Percentiles rank a stretch among this genome's conserved stretches.
phyloP scores from a whole-genome alignment of 768 basidiomycete species.

The Amanita exitialis region DNA sequence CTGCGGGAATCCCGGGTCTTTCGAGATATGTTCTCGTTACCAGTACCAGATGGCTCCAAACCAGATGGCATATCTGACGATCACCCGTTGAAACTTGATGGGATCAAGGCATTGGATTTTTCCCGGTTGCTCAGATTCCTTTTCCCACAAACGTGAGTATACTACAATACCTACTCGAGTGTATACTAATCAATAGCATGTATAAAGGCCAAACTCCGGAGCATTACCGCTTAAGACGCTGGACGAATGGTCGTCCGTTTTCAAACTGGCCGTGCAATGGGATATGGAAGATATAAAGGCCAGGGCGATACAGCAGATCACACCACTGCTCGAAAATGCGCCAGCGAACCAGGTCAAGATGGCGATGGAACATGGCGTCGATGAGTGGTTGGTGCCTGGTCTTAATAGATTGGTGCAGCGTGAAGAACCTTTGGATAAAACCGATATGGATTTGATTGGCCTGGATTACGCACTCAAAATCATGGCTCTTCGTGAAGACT shows the following conservation, averaged over 20 bases:
- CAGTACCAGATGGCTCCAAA: neutral
- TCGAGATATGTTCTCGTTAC: neutral
- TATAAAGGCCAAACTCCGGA: neutral
- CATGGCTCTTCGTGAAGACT: conserved; percentile 2
- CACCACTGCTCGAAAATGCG: conserved; percentile 5
- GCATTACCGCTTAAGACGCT: neutral
- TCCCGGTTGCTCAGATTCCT: conserved; percentile 7
- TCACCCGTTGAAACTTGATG: conserved; percentile 11
- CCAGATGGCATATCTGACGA: conserved; percentile 9
- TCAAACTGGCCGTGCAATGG: conserved; percentile 25
- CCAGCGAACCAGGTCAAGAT: conserved; percentile 16
- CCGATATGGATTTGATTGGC: conserved; percentile 14
- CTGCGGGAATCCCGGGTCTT: conserved; percentile 2
- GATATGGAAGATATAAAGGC: conserved; percentile 18
- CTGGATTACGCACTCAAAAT: conserved; percentile 1
- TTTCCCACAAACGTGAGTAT: neutral
- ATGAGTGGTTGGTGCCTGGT: conserved; percentile 18
- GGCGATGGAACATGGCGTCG: conserved; percentile 16
- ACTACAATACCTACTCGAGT: neutral
- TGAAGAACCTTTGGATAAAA: conserved; percentile 13
- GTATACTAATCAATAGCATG: neutral
- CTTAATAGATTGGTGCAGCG: conserved; percentile 13
- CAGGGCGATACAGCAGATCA: conserved; percentile 17
- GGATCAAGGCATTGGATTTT: conserved; percentile 10
- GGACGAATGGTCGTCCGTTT: conserved; percentile 21